Evolutionary conservation across 2,329 filamentous ascomycete genomes (phyloP).

Genomic region (Botrytis aclada): DNA sequence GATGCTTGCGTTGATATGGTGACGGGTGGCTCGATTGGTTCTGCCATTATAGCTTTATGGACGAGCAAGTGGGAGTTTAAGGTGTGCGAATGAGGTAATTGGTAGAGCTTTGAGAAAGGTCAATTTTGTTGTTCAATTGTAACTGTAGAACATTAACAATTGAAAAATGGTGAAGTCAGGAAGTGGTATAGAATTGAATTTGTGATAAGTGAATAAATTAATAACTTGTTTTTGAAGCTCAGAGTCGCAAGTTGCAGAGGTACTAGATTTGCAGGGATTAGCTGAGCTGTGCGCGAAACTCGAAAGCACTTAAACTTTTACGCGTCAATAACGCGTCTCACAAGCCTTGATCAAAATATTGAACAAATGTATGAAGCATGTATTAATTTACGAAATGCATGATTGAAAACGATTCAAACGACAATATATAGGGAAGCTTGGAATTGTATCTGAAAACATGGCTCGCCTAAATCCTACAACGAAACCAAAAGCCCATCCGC

Average conservation of each 20-base stretch:
- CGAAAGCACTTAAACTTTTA: conserved; percentile 20
- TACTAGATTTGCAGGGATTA: conserved; percentile 9
- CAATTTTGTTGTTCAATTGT: not conserved
- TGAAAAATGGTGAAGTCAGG: not conserved
- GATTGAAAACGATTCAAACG: not conserved
- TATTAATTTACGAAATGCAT: conserved; percentile 1
- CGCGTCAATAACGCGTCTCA: conserved; percentile 26
- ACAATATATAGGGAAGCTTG: not conserved
- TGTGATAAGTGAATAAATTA: conserved; percentile 19
- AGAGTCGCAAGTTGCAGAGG: not conserved
- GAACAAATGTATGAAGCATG: not conserved
- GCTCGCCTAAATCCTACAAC: conserved; percentile 29
- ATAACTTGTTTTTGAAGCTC: conserved; percentile 1
- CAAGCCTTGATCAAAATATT: conserved; percentile 1
- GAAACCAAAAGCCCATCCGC: conserved; percentile 31
- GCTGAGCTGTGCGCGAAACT: conserved; percentile 11
- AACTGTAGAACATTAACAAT: not conserved
- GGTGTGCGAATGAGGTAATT: not conserved
- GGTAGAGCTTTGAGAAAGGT: not conserved
- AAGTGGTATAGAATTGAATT: conserved; percentile 3
- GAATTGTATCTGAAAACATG: conserved; percentile 24
- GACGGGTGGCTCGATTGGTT: conserved; percentile 32
- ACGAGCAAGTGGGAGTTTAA: not conserved
- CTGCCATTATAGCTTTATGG: conserved; percentile 28
- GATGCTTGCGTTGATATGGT: conserved; percentile 27